Evolutionary conservation across 1,139 yeast genomes (phyloP).

Genomic region (Zygotorulaspora mrakii): DNA sequence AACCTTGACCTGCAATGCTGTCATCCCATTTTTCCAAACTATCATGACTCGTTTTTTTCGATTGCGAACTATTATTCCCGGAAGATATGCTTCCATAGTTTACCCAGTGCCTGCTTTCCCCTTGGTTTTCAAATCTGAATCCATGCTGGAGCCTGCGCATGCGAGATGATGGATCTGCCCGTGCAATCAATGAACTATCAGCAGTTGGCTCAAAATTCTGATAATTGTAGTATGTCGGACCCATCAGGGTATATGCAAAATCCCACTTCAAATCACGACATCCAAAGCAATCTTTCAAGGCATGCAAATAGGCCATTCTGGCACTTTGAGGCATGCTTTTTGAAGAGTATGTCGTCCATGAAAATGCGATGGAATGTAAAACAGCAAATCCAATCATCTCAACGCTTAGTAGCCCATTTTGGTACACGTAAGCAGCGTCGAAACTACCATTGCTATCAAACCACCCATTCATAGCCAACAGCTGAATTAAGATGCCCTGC

Average conservation of each 20-base stretch:
- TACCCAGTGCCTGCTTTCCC: conserved; percentile 82
- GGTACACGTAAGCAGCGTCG: conserved; percentile 54
- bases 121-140: conserved; percentile 72
- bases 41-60: conserved; percentile 45
- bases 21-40: conserved; percentile 49
- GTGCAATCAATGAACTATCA: conserved; percentile 52
- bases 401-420: conserved; percentile 74
- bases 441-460: conserved; percentile 40
- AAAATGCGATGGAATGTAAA: conserved; percentile 84
- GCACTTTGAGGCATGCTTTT: conserved; percentile 62
- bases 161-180: conserved; percentile 62
- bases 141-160: conserved; percentile 80
- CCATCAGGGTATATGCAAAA: conserved; percentile 68
- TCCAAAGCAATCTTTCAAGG: conserved; percentile 75
- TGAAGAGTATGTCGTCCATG: conserved; percentile 67
- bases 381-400: conserved; percentile 84
- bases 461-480: conserved; percentile 54
- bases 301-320: conserved; percentile 54
- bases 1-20: conserved; percentile 27
- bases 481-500: conserved; percentile 78
- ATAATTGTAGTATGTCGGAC: conserved; percentile 69
- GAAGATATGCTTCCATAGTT: conserved; percentile 25
- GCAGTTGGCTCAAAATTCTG: conserved; percentile 80
- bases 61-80: conserved; percentile 37
- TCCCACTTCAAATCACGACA: conserved; percentile 72